Base-by-base conservation (phyloP, 345 rosid species). In the Adansonia digitata region DNA sequence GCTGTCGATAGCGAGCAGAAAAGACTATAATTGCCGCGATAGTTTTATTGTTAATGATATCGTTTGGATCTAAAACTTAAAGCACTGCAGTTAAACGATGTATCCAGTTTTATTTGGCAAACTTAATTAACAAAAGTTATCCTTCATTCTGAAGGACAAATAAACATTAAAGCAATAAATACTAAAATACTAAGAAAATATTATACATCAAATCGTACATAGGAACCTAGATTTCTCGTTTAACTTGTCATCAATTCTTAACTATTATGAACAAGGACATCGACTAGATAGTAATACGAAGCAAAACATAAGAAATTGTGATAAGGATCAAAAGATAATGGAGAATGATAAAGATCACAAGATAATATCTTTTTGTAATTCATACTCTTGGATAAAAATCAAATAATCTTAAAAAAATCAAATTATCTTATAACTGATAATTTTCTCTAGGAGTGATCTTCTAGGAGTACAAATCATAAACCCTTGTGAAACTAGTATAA, bases 1-100 rank as follows among this genome's bases (percentile, higher is more conserved):
- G 95, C 20, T 97, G 97, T 59, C 97, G 87, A 76, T 97, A 94
- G 80, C 97, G 97, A 81, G 98, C 98, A 5, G 97, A 88, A 85
- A 94, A 94, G 22, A 94, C 97, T 71, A 94, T 92, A 18, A 65
- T 62, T 51, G 43, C 17, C 34, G 52, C 46, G 39, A 71, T 20
- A 52, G 35, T 39, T 69, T 39, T 29, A 14, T 22, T n/a, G 70
- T 61, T 62, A 64, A 3, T 71, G 20, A 17, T 15, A 10, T 20
- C 5, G 17, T 27, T 26, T 15, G 45, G 29, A 62, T n/a, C 69
- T 53, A 14, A 35, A 55, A n/a, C n/a, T 7, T 18, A 22, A 55
- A 55, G 34, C 46, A 72, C 22, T 7, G 20, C 34, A 18, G 12
- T 56, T 45, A 31, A 26, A 59, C 49, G 75, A 56, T 34, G 7